phyloP scores from a whole-genome alignment of 768 basidiomycete genomes.

The Lactarius hatsudake region DNA sequence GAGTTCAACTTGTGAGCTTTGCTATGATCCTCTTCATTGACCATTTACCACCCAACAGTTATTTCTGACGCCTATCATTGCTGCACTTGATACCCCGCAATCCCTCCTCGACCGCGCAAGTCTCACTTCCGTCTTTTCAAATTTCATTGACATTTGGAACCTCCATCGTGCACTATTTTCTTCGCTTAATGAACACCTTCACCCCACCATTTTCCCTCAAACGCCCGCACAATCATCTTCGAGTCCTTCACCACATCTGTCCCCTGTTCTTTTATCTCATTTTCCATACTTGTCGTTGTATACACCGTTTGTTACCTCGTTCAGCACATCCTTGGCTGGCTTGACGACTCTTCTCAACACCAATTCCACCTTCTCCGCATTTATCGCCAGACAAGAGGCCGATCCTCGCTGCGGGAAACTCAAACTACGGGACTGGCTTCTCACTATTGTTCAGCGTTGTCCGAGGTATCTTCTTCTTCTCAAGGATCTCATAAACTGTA shows the following conservation, averaged over 20 bases:
- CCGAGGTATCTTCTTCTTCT: conserved; percentile 83
- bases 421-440: conserved; percentile 78
- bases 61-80: conserved; percentile 77
- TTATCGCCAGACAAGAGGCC: conserved; percentile 61
- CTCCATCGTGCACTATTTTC: conserved; percentile 73
- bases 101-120: conserved; percentile 68
- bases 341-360: conserved; percentile 55
- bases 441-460: conserved; percentile 85
- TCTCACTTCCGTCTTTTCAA: conserved; percentile 76
- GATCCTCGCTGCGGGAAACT: conserved; percentile 72
- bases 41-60: conserved; percentile 46
- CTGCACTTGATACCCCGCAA: conserved; percentile 62
- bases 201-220: conserved; percentile 17
- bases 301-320: conserved; percentile 79
- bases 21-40: neutral
- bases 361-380: conserved; percentile 56
- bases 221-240: conserved; percentile 19
- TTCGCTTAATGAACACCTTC: conserved; percentile 50
- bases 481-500: conserved; percentile 74
- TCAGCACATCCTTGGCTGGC: conserved; percentile 60
- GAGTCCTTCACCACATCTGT: conserved; percentile 44
- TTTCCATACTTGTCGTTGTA: conserved; percentile 88
- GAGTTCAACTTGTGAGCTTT: conserved; percentile 30
- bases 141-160: conserved; percentile 92
- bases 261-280: conserved; percentile 68